Evolutionary conservation across 148 eudicot genomes (phyloP).

Genomic region (Beta vulgaris): DNA sequence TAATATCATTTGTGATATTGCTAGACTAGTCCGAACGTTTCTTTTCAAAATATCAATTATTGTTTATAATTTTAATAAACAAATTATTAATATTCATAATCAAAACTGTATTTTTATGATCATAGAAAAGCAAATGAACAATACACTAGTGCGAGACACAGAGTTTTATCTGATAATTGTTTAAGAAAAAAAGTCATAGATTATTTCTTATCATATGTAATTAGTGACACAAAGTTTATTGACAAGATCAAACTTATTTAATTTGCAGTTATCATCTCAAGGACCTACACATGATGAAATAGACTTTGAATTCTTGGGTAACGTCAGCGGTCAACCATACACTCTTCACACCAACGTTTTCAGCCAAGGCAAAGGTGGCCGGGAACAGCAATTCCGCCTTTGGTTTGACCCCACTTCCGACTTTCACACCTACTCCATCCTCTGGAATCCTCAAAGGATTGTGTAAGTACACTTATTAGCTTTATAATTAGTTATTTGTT

Average conservation of each 20-base stretch:
- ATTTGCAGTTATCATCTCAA: slow-evolving; percentile 32
- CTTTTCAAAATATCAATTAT: not conserved
- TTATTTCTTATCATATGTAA: no score
- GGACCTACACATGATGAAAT: slow-evolving; percentile 36
- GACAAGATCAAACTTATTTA: not conserved
- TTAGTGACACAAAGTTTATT: no score
- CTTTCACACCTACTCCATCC: slow-evolving; percentile 43
- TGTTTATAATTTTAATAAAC: no score
- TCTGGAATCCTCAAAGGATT: slow-evolving; percentile 42
- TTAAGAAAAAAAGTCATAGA: no score
- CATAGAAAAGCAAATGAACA: no score
- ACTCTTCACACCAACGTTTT: slow-evolving; percentile 38
- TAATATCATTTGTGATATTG: no score
- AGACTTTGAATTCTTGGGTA: slow-evolving; percentile 39
- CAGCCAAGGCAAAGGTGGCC: slow-evolving; percentile 33
- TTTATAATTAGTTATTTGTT: no score
- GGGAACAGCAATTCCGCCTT: slow-evolving; percentile 41
- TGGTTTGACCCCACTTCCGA: slow-evolving; percentile 38
- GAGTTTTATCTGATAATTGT: no score
- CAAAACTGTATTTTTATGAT: no score
- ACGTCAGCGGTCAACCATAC: slow-evolving; percentile 34
- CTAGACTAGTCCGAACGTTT: not conserved
- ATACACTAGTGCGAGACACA: no score
- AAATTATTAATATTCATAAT: no score
- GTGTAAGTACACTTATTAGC: slow-evolving; percentile 20